Base-by-base conservation (phyloP, 805 yeast species). In the Brettanomyces bruxellensis region DNA sequence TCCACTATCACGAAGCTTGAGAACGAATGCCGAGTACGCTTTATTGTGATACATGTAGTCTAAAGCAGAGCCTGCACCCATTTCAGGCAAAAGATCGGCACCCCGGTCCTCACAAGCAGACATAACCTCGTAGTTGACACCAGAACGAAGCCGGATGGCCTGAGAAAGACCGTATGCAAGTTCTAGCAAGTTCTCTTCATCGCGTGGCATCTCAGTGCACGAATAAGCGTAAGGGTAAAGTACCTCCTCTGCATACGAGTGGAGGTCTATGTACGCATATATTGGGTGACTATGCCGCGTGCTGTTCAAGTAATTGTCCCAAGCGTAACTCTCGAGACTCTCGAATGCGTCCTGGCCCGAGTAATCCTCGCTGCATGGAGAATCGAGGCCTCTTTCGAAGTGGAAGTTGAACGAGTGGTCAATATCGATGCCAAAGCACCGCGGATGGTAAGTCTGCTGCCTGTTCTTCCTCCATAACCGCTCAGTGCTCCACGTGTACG, bases 391-490 rank as follows among this genome's bases (percentile, higher is more conserved):
- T 44, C 68, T 65, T 3, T 77, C 71, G 82, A 89, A 86, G 57
- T 84, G 87, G 64, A 68, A 85, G 53, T 77, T 84, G 63, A 81
- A 86, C 1, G 95, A 83, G 58, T 83, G 95, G 59, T 87, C 96
- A 47, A 89, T 81, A 61, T 89, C 96, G 36, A 88, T 76, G 8
- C 97, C 97, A 42, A 73, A 69, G 61, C 97, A 89, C 39, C 73
- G 64, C 7, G 84, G 78, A 43, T 74, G 61, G 43, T 70, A 75
- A 0, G 93, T 82, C 45, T 78, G 77, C 64, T 89, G 96, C 50
- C 95, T 72, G 63, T 87, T 89, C 58, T 89, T 89, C 41, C 93
- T 69, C 97, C 97, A 89, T 49, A 89, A 67, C 47, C 97, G 69
- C 60, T 89, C 95, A 25, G 66, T 58, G 2, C 70, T 71, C 96